These are phyloP conservation scores for Rhododendron williamsianum DNA, from an alignment of 148 eudicot genomes.

Conservation along the genomic window DNA sequence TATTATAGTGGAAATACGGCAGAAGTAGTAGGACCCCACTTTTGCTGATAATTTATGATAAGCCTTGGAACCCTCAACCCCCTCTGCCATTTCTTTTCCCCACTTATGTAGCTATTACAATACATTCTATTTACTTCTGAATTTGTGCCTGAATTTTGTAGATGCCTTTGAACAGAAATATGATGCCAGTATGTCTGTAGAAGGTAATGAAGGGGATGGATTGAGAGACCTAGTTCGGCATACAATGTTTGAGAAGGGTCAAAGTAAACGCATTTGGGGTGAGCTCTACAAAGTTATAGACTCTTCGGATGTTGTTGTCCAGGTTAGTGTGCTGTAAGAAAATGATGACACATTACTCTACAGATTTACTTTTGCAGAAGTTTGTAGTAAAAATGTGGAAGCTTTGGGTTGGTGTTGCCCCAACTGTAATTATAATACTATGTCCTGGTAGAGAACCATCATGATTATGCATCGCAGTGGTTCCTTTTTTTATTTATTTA, in stretches of 20 bases:
- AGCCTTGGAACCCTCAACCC: not conserved
- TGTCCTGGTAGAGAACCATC: not conserved
- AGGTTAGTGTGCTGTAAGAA: constrained; percentile 39
- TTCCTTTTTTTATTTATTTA: not conserved
- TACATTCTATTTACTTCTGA: not conserved
- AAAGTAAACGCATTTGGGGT: constrained; percentile 99
- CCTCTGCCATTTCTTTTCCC: not conserved
- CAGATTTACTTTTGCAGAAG: not conserved
- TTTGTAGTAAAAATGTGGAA: no score
- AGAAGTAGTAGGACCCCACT: not conserved
- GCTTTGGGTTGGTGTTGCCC: not conserved
- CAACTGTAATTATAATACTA: not conserved
- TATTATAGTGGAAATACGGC: not conserved
- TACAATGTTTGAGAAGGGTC: constrained; percentile 96
- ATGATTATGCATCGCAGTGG: not conserved
- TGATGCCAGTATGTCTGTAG: constrained; percentile 36
- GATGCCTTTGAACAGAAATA: constrained; percentile 68
- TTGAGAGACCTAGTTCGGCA: constrained; percentile 92
- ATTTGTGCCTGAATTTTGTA: constrained; percentile 19
- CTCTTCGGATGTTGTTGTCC: constrained; percentile 94
- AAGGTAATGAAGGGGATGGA: constrained; percentile 74
- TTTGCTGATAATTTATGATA: not conserved
- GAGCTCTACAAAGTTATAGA: constrained; percentile 95
- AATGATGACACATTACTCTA: not conserved
- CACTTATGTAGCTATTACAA: not conserved